Evolutionary conservation across 768 basidiomycete genomes (phyloP).

Genomic region (Mycena vitilis): DNA sequence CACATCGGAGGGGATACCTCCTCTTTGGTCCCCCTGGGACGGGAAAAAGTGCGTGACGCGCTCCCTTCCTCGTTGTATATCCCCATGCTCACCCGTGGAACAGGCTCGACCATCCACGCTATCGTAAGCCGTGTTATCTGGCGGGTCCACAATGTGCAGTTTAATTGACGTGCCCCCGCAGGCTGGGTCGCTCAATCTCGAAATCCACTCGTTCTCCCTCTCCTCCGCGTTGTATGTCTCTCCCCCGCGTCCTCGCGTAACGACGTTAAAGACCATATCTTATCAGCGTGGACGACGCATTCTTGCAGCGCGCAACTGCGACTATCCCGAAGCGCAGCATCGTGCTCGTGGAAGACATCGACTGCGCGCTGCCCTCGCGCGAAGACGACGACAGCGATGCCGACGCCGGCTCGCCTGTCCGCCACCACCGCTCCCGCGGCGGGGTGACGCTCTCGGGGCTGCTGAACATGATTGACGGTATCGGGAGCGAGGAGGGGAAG

Average conservation of each 20-base stretch:
- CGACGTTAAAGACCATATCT: neutral
- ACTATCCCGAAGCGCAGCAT: conserved; percentile 47
- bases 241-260: neutral
- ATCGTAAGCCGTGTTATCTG: conserved; percentile 40
- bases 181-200: conserved; percentile 77
- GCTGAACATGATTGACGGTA: conserved; percentile 70
- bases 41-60: conserved; percentile 60
- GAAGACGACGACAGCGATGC: conserved; percentile 36
- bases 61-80: neutral
- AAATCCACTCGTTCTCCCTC: conserved; percentile 78
- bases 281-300: conserved; percentile 44
- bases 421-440: conserved; percentile 38
- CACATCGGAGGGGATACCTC: conserved; percentile 65
- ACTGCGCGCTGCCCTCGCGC: conserved; percentile 55
- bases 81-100: neutral
- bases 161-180: conserved; percentile 45
- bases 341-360: conserved; percentile 53
- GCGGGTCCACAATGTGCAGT: conserved; percentile 44
- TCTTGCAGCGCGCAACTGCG: conserved; percentile 41
- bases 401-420: conserved; percentile 24
- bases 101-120: conserved; percentile 23
- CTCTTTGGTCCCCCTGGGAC: conserved; percentile 71
- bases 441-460: conserved; percentile 66
- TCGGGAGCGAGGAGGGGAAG: conserved; percentile 71
- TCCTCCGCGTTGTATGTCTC: conserved; percentile 58